Evolutionary conservation across 192 early-diverging fungal species (phyloP).

Genomic region (Coemansia sp.): DNA sequence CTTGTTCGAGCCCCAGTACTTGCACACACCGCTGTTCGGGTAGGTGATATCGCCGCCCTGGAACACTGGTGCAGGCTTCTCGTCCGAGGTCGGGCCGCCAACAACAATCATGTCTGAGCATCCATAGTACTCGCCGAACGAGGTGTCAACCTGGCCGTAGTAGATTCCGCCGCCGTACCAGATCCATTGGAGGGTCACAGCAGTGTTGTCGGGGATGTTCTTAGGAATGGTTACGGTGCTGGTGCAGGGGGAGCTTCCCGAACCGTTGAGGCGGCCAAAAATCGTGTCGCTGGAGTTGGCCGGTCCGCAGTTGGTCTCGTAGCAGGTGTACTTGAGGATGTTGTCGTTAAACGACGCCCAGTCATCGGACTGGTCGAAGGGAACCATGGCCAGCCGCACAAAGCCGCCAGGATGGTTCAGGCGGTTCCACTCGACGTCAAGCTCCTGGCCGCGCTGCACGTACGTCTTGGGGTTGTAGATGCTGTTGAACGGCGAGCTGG

Average conservation of each 20-base stretch:
- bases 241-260: slow-evolving; percentile 55
- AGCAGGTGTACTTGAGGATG: slow-evolving; percentile 58
- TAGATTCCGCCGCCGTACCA: slow-evolving; percentile 66
- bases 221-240: slow-evolving; percentile 55
- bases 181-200: slow-evolving; percentile 61
- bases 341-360: slow-evolving; percentile 60
- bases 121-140: slow-evolving; percentile 63
- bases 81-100: slow-evolving; percentile 44
- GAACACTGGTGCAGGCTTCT: slow-evolving; percentile 43
- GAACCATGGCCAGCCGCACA: slow-evolving; percentile 61
- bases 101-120: slow-evolving; percentile 59
- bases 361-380: slow-evolving; percentile 60
- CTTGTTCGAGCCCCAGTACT: slow-evolving; percentile 65
- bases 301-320: slow-evolving; percentile 61
- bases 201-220: slow-evolving; percentile 57
- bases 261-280: slow-evolving; percentile 59
- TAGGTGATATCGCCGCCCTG: slow-evolving; percentile 56
- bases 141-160: slow-evolving; percentile 56
- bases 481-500: slow-evolving; percentile 56
- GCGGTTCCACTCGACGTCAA: slow-evolving; percentile 57
- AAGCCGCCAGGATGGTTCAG: slow-evolving; percentile 67
- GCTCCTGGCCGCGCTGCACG: slow-evolving; percentile 57
- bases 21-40: slow-evolving; percentile 59
- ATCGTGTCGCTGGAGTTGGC: slow-evolving; percentile 30
- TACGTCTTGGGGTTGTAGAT: slow-evolving; percentile 57